Conservation (phyloP, 768 basidiomycete genomes). For the Gelatoporia subvermispora region DNA sequence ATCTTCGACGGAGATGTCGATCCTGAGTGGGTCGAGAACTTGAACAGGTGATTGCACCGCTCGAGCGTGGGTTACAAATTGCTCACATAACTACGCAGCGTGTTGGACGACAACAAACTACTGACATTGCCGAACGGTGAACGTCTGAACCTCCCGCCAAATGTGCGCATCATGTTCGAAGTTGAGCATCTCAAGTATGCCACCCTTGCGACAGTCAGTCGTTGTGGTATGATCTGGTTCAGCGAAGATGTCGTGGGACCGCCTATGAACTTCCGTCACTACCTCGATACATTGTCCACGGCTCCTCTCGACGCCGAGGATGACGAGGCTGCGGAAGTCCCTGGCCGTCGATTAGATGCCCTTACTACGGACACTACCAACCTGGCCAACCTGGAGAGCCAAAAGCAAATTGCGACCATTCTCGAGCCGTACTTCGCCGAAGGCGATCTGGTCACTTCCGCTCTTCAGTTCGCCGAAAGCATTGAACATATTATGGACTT, state of each 20-base stretch:
- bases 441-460: conserved; percentile 75
- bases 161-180: conserved; percentile 99
- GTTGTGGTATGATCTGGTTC: conserved; percentile 99
- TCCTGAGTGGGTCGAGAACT: conserved; percentile 99
- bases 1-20: conserved; percentile 99
- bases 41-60: conserved; percentile 70
- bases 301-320: conserved; percentile 86
- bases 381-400: conserved; percentile 65
- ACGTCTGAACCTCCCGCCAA: conserved; percentile 91
- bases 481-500: conserved; percentile 99
- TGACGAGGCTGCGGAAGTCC: conserved; percentile 62
- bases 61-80: no score
- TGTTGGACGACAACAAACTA: conserved; percentile 97
- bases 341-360: conserved; percentile 55
- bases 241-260: conserved; percentile 94
- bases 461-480: conserved; percentile 74
- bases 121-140: conserved; percentile 97
- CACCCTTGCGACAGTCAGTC: conserved; percentile 96
- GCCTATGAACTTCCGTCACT: conserved; percentile 86
- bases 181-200: conserved; percentile 97
- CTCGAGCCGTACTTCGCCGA: conserved; percentile 80
- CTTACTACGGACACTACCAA: conserved; percentile 41
- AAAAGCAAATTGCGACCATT: conserved; percentile 68
- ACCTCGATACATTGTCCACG: conserved; percentile 70
- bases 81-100: conserved; percentile 46